Base-by-base conservation (phyloP, 75 land plant species). In the Sequoia sempervirens region DNA sequence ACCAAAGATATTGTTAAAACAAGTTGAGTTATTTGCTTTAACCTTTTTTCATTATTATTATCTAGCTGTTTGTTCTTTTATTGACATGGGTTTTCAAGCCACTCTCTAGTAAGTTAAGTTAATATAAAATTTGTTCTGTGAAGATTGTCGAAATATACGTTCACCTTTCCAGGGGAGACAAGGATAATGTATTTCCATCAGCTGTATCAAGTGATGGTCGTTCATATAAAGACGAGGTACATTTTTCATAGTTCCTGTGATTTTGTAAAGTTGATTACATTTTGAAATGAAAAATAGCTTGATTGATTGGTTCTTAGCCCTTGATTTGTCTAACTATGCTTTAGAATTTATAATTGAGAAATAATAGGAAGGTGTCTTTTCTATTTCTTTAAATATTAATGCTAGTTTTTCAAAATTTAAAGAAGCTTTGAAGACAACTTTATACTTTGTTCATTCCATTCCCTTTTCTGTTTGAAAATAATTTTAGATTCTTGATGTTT, bases 131-230 rank as follows among this genome's bases (percentile, higher is more conserved):
- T 5, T 38, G 72, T 69, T 86, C 38, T 86, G 80, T 81, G 76
- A 85, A 97, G 99, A 98, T 98, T 92, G 99, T 91, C 54, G 83
- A 90, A 53, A 96, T 98, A 80, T 98, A 98, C 88, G 97, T 94
- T 74, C 92, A 98, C 83, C 86, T 98, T 83, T 93, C 93, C 69
- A 93, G 91, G 68, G 98, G 99, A 34, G 99, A 98, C 85, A 84
- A 86, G 37, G 84, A 90, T 4, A 86, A 92, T 47, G 66, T 92
- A 7, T 98, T 97, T 86, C 93, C 95, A 80, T 80, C 87, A 74
- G 98, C 99, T 11, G 94, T 98, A 54, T 96, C 94, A 23, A 93
- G 84, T n/a, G 99, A 98, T 92, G 99, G 99, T 30, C 92, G 98
- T 26, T 98, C 98, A 17, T 98, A 96, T 82, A 91, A 93, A 79